These are phyloP conservation scores for Thelephora aurantiotincta DNA, from an alignment of 768 basidiomycete species.

Conservation along the genomic window DNA sequence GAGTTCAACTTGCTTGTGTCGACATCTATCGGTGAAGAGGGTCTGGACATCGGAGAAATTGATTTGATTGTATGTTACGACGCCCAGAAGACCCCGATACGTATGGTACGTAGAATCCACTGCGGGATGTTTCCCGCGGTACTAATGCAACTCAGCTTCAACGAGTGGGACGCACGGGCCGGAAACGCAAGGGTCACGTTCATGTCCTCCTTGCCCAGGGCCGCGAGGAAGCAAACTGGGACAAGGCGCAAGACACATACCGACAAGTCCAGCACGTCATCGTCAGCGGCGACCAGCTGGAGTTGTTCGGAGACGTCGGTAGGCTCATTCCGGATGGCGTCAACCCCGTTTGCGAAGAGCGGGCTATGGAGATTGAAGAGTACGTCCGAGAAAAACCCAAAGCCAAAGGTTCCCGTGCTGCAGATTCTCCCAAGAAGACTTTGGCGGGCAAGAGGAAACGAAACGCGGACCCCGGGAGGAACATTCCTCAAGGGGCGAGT, in stretches of 20 bases:
- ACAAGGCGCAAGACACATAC: conserved; percentile 76
- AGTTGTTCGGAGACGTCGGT: conserved; percentile 86
- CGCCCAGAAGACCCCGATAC: conserved; percentile 88
- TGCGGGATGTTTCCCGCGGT: not conserved
- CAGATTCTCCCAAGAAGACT: conserved; percentile 16
- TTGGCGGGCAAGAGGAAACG: conserved; percentile 38
- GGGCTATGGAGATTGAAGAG: conserved; percentile 69
- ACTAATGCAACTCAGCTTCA: conserved; percentile 51
- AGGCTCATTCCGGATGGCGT: conserved; percentile 70
- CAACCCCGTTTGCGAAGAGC: conserved; percentile 67
- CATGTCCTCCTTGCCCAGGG: conserved; percentile 84
- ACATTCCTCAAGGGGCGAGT: conserved; percentile 61
- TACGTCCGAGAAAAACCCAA: conserved; percentile 32
- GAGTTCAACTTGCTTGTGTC: conserved; percentile 88
- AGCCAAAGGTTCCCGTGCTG: conserved; percentile 19
- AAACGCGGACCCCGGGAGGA: conserved; percentile 49
- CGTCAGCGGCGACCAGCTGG: conserved; percentile 70
- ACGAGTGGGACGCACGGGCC: conserved; percentile 89
- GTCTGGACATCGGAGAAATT: conserved; percentile 94
- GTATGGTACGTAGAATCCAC: conserved; percentile 52
- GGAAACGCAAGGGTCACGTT: conserved; percentile 81
- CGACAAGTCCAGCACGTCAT: conserved; percentile 83
- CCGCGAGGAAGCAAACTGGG: conserved; percentile 84
- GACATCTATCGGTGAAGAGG: conserved; percentile 96
- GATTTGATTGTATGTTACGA: conserved; percentile 96